Evolutionary conservation across 768 basidiomycete genomes (phyloP), one percentile per base, ranked within the genome.

Genomic region (Kwoniella bestiolae): DNA sequence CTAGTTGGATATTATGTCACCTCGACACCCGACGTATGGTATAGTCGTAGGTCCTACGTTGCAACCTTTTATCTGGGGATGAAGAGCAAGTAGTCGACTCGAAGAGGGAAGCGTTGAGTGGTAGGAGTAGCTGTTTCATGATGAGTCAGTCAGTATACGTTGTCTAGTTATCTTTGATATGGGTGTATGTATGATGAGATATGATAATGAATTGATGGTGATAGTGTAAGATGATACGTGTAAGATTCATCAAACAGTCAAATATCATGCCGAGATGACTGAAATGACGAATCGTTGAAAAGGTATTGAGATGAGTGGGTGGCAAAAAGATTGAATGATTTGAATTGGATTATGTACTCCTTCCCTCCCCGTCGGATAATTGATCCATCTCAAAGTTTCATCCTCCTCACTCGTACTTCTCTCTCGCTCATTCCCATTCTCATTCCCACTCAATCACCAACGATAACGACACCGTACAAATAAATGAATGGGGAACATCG

Each of bases 91-190:
- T 8, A 8, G 38, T 41, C 38, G 8, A 8, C 8, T 41, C 38
- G 18, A 41, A 18, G 38, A 41, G 18, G 18, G 38, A 41, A 41
- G 38, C 38, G 38, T 18, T 8, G 38, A 41, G 18, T n/a, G n/a
- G n/a, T n/a, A 41, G 8, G 25, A n/a, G n/a, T 47, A 9, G 11
- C 11, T 9, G 46, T 47, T 47, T 47, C 46, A 47, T 47, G 46
- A 47, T 47, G 46, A 47, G 46, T 47, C 46, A 47, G 46, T 47
- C n/a, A n/a, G 5, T 46, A 46, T 46, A 23, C n/a, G 21, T 46
- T 16, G 5, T 46, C 5, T 16, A 7, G 14, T 23, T 16, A 46
- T 46, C 5, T 46, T 7, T 46, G 5, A 23, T 46, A 46, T 46
- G 5, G 5, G 6, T n/a, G 46, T 47, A 47, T 47, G 14, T n/a